These are phyloP conservation scores for Botryotinia convoluta DNA, from an alignment of 2,329 filamentous ascomycete species.

Conservation along the genomic window DNA sequence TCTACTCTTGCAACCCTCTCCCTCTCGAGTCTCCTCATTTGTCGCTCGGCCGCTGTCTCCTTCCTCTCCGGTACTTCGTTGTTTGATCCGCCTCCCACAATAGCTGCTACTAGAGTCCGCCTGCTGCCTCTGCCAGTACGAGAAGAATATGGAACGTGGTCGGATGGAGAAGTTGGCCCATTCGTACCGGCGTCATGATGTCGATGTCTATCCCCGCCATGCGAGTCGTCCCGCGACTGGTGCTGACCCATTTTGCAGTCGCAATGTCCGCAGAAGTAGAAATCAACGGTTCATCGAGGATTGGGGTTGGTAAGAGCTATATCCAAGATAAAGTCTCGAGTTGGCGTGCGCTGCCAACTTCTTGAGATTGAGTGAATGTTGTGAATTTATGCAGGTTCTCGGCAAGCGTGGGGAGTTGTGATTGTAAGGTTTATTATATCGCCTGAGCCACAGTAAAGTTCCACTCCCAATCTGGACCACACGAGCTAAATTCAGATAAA, in stretches of 20 bases:
- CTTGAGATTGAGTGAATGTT: slow-evolving; percentile 24
- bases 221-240: slow-evolving; percentile 35
- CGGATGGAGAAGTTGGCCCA: slow-evolving; percentile 31
- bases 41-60: slow-evolving; percentile 88
- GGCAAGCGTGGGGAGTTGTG: slow-evolving; percentile 32
- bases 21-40: slow-evolving; percentile 79
- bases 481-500: slow-evolving; percentile 29
- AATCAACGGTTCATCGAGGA: slow-evolving; percentile 34
- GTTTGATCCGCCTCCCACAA: slow-evolving; percentile 33
- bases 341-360: slow-evolving; percentile 13
- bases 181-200: slow-evolving; percentile 26
- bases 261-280: slow-evolving; percentile 29
- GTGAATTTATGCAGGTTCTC: slow-evolving; percentile 30
- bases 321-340: slow-evolving; percentile 19
- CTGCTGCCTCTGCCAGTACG: slow-evolving; percentile 35
- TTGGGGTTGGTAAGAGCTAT: neutral
- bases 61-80: slow-evolving; percentile 50
- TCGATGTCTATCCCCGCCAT: slow-evolving; percentile 24
- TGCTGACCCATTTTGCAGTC: slow-evolving; percentile 37
- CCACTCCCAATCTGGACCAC: slow-evolving; percentile 23
- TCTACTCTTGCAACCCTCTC: slow-evolving; percentile 73
- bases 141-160: slow-evolving; percentile 31
- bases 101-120: slow-evolving; percentile 37
- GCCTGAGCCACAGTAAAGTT: slow-evolving; percentile 23
- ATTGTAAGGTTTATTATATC: slow-evolving; percentile 14